These are phyloP conservation scores for Pisolithus microcarpus DNA, from an alignment of 768 basidiomycete genomes.

Conservation along the genomic window DNA sequence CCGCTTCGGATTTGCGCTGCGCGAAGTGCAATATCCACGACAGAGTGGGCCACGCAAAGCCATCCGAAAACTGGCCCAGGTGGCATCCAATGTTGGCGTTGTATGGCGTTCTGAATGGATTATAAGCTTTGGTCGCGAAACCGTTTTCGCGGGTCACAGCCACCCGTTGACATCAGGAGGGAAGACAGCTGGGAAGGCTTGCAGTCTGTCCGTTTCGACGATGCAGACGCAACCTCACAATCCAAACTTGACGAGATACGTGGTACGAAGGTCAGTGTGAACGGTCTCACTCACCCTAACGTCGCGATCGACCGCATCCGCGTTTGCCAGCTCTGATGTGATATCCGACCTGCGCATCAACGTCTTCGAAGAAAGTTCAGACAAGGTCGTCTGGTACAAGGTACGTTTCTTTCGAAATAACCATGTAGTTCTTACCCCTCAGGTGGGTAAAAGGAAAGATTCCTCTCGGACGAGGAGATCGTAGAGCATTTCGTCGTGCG, in stretches of 20 bases:
- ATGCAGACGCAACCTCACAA: slow-evolving; percentile 19
- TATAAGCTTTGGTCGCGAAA: too few species aligned
- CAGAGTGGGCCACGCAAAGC: slow-evolving; percentile 58
- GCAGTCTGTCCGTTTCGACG: not conserved
- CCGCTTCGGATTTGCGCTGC: slow-evolving; percentile 53
- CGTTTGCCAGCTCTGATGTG: slow-evolving; percentile 58
- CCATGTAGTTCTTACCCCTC: not conserved
- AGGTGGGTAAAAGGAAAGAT: slow-evolving; percentile 52
- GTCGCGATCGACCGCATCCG: not conserved
- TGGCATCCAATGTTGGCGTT: slow-evolving; percentile 40
- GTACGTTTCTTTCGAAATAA: slow-evolving; percentile 28
- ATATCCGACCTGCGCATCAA: slow-evolving; percentile 63
- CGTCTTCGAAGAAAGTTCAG: slow-evolving; percentile 49
- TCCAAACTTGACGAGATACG: slow-evolving; percentile 25
- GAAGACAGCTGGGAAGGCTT: not conserved
- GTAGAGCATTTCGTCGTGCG: slow-evolving; percentile 67
- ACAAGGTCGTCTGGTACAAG: slow-evolving; percentile 67
- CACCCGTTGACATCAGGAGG: too few species aligned
- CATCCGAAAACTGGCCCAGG: slow-evolving; percentile 66
- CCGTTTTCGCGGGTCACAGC: too few species aligned
- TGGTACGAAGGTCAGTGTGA: slow-evolving; percentile 24
- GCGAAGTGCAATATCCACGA: slow-evolving; percentile 54
- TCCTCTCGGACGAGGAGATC: slow-evolving; percentile 66
- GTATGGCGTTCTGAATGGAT: too few species aligned
- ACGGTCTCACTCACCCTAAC: not conserved